Conservation (phyloP, 176 grass and related monocot genomes). For the Saccharum officinarum region DNA sequence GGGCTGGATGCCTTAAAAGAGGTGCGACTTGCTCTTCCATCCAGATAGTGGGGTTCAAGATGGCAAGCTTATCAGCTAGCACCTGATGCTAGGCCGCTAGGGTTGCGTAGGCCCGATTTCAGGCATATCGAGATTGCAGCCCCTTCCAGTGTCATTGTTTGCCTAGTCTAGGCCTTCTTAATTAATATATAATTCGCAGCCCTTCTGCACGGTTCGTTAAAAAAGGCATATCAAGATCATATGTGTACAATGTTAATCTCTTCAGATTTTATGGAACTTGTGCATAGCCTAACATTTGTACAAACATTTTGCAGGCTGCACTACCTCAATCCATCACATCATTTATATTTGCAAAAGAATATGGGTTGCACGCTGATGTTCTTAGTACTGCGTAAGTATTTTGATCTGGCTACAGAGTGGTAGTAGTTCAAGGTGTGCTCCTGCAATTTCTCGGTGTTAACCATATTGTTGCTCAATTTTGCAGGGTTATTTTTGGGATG, state of each 20-base stretch:
- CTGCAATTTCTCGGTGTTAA: conserved; percentile 34
- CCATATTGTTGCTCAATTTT: conserved; percentile 42
- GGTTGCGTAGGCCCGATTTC: background rate
- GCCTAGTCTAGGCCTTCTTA: background rate
- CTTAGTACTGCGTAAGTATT: conserved; percentile 89
- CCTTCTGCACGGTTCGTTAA: background rate
- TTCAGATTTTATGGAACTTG: background rate
- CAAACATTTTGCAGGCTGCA: conserved; percentile 64
- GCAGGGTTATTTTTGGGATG: conserved; percentile 95
- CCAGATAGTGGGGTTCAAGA: conserved; percentile 29
- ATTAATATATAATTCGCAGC: background rate
- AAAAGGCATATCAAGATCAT: background rate
- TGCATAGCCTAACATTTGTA: conserved; percentile 29
- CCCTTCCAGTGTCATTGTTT: background rate
- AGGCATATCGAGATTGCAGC: background rate
- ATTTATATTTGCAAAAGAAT: conserved; percentile 93
- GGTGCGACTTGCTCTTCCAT: background rate
- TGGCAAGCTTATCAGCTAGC: background rate
- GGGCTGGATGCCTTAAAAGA: conserved; percentile 4
- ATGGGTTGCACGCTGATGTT: conserved; percentile 85
- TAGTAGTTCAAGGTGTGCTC: conserved; percentile 18
- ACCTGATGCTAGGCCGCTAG: background rate
- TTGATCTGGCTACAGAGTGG: conserved; percentile 21
- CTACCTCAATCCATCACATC: conserved; percentile 95
- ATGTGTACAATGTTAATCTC: background rate